Evolutionary conservation across 495 filamentous ascomycete genomes (phyloP), one percentile per base, ranked within the genome.

Genomic region (Talaromyces adpressus): DNA sequence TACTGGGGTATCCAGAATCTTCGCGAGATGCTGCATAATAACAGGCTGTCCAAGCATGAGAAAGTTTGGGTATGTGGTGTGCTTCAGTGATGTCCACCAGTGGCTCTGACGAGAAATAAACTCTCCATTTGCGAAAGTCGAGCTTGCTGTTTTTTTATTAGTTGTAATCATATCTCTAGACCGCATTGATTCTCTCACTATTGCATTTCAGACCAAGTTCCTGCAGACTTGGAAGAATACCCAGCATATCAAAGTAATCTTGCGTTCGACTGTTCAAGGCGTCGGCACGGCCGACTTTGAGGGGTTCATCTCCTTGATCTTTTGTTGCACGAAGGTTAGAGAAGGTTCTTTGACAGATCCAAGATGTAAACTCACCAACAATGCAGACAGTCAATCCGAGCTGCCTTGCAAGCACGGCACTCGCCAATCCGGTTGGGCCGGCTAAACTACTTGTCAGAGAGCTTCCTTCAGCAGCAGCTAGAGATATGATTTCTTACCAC

Each of bases 31-130:
- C 56, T 58, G 56, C 56, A 32, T 36, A 27, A 58, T 36, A 16
- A 58, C 56, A 11, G 56, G 56, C 27, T 58, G 56, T 16, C 56
- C 56, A 58, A 58, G 25, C 56, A 58, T 58, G 27, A 58, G 32
- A 22, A 58, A 58, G 56, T 58, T 58, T 22, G 25, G 25, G 27
- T 30, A 20, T 36, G 32, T 29, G 25, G 32, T 36, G 20, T 58
- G 25, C 27, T 58, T 36, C 6, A 58, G 30, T 20, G 25, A 20
- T 18, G n/a, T 36, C 56, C 56, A 58, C 56, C 56, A 58, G 30
- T 58, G 56, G 30, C 56, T 58, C 30, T 58, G 56, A 9, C 56
- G 56, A 36, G 56, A 58, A 6, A 36, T 29, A n/a, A 58, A 58
- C 14, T 58, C 30, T n/a, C 56, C 30, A 18, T 58, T 36, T 58